Conservation (phyloP, 139 green algal species). For the Eudorina sp. region DNA sequence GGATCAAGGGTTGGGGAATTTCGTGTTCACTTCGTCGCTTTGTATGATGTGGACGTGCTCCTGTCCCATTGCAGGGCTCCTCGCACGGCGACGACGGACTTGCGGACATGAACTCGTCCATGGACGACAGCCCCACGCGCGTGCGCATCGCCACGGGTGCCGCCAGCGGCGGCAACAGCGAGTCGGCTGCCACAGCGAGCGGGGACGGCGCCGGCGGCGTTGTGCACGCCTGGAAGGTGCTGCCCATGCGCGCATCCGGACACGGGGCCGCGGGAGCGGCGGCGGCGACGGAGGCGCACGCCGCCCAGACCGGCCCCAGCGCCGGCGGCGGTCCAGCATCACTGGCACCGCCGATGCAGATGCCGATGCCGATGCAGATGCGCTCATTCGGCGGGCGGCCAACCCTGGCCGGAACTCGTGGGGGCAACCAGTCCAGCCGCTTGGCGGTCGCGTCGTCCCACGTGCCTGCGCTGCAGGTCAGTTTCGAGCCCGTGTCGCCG, state of each 20-base stretch:
- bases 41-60: too few relatives aligned
- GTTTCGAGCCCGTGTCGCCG: background rate
- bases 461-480: constrained; percentile 4
- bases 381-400: background rate
- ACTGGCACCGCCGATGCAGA: background rate
- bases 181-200: background rate
- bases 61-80: too few relatives aligned
- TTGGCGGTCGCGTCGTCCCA: constrained; percentile 7
- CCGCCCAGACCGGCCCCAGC: background rate
- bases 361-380: background rate
- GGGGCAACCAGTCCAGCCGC: constrained; percentile 22
- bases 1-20: too few relatives aligned
- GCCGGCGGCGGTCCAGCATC: background rate
- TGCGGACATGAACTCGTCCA: background rate
- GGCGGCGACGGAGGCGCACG: background rate
- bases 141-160: background rate
- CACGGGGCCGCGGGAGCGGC: background rate
- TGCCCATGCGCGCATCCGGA: constrained; percentile 2
- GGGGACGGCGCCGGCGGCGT: constrained; percentile 31
- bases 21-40: too few relatives aligned
- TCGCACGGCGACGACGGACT: background rate
- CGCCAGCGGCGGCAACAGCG: background rate
- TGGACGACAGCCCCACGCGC: background rate
- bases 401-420: background rate
- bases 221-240: constrained; percentile 44